These are phyloP conservation scores for Trichoderma sp. DNA, from an alignment of 2,329 filamentous ascomycete species.

Conservation along the genomic window DNA sequence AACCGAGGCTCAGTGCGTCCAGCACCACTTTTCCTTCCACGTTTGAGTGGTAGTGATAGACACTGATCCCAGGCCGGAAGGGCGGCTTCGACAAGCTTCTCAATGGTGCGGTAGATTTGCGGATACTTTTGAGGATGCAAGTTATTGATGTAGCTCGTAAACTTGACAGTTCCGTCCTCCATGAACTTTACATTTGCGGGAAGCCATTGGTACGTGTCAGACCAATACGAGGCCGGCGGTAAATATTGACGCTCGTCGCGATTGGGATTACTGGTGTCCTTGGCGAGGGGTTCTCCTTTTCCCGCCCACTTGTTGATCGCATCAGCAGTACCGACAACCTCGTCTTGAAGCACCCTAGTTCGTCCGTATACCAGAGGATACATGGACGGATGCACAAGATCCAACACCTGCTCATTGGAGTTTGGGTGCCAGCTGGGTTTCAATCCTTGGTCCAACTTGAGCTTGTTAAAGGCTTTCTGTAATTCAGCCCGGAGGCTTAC, in stretches of 20 bases:
- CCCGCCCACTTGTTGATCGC: constrained; percentile 33
- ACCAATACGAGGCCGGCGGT: constrained; percentile 26
- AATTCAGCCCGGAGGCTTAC: neutral
- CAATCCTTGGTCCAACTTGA: neutral
- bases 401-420: constrained; percentile 25
- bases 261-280: neutral
- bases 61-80: neutral
- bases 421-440: neutral
- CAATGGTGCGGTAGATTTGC: constrained; percentile 38
- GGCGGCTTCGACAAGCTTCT: constrained; percentile 36
- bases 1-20: neutral
- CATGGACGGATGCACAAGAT: constrained; percentile 51
- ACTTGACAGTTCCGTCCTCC: constrained; percentile 34
- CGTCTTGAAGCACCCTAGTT: constrained; percentile 16
- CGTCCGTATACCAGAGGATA: constrained; percentile 26
- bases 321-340: constrained; percentile 32
- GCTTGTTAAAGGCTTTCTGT: neutral
- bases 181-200: constrained; percentile 43
- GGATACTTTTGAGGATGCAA: constrained; percentile 39
- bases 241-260: no score
- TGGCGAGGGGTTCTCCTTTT: constrained; percentile 28
- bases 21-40: neutral
- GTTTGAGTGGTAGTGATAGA: neutral
- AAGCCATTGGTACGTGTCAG: constrained; percentile 30
- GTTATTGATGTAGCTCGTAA: constrained; percentile 49